Conservation (phyloP, 306 rosid genomes). For the Quillaja saponaria region DNA sequence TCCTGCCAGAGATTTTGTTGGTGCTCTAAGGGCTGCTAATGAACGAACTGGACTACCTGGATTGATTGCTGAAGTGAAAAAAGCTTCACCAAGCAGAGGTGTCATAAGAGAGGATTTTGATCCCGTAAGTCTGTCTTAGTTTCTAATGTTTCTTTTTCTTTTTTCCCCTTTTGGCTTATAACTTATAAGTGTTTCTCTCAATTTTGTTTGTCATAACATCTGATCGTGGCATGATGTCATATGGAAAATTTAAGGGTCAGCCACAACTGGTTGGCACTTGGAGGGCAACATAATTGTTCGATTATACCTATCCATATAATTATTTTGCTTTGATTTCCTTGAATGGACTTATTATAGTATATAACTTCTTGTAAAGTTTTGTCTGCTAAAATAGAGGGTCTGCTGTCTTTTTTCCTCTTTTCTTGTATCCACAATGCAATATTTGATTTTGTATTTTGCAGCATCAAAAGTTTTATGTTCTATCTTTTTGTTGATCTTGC, state of each 20-base stretch:
- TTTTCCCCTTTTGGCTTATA: neutral
- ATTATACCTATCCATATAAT: neutral
- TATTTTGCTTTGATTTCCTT: slow-evolving; percentile 8
- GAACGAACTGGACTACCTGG: slow-evolving; percentile 83
- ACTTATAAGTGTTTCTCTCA: slow-evolving; percentile 1
- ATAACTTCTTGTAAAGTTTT: slow-evolving; percentile 4
- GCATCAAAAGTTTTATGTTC: slow-evolving; percentile 12
- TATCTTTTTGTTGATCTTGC: neutral
- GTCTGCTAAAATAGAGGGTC: slow-evolving; percentile 1
- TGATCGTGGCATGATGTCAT: slow-evolving; percentile 21
- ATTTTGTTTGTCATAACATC: neutral
- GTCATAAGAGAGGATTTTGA: slow-evolving; percentile 85
- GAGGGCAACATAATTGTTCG: slow-evolving; percentile 11
- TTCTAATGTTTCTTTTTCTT: neutral
- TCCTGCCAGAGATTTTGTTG: slow-evolving; percentile 78
- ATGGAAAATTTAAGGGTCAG: neutral
- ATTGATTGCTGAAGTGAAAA: slow-evolving; percentile 97
- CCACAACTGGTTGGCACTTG: neutral
- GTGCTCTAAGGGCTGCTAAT: slow-evolving; percentile 74
- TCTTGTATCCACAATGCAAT: neutral
- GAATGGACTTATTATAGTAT: slow-evolving; percentile 1
- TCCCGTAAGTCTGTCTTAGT: slow-evolving; percentile 56
- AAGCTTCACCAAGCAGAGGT: slow-evolving; percentile 98
- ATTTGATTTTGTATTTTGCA: neutral
- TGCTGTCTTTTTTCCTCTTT: neutral